Percentiles rank a stretch among this genome's conserved stretches.
These are phyloP conservation scores for Phlebiopsis gigantea DNA, from an alignment of 768 basidiomycete genomes.

Conservation along the genomic window DNA sequence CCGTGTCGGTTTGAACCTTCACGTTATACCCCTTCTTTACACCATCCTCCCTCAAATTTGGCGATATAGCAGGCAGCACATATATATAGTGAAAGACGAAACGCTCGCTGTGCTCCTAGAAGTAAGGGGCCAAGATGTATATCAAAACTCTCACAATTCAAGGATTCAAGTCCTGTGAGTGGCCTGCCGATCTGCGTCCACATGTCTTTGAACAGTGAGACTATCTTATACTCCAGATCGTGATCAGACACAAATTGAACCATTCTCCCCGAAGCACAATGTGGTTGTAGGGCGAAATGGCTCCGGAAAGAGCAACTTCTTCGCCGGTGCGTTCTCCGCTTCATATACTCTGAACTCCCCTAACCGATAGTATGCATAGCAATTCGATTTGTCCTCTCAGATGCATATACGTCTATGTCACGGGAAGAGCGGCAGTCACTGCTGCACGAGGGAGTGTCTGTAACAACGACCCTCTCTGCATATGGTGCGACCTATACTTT, in stretches of 20 bases:
- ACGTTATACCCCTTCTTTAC: background rate
- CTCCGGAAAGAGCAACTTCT: constrained; percentile 98
- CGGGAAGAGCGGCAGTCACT: constrained; percentile 89
- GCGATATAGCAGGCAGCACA: background rate
- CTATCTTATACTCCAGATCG: constrained; percentile 43
- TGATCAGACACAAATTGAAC: constrained; percentile 89
- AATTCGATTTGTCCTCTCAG: constrained; percentile 95
- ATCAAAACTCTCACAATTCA: constrained; percentile 89
- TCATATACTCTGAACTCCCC: constrained; percentile 20
- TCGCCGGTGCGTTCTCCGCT: constrained; percentile 92
- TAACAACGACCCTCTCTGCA: constrained; percentile 85
- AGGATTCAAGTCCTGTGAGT: constrained; percentile 96
- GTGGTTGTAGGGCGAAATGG: constrained; percentile 98
- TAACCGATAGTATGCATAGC: constrained; percentile 37
- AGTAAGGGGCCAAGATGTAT: constrained; percentile 42
- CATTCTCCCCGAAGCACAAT: constrained; percentile 90
- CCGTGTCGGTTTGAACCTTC: background rate
- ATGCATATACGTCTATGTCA: constrained; percentile 95
- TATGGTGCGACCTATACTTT: constrained; percentile 55
- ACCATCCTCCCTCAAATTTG: background rate
- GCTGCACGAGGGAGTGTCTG: constrained; percentile 90
- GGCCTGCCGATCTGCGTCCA: background rate
- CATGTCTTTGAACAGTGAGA: too few relatives aligned
- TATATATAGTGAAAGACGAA: too few relatives aligned
- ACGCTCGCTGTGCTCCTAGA: background rate